Evolutionary conservation across 1,139 yeast species (phyloP).

Genomic region (Candida sanyaensis): DNA sequence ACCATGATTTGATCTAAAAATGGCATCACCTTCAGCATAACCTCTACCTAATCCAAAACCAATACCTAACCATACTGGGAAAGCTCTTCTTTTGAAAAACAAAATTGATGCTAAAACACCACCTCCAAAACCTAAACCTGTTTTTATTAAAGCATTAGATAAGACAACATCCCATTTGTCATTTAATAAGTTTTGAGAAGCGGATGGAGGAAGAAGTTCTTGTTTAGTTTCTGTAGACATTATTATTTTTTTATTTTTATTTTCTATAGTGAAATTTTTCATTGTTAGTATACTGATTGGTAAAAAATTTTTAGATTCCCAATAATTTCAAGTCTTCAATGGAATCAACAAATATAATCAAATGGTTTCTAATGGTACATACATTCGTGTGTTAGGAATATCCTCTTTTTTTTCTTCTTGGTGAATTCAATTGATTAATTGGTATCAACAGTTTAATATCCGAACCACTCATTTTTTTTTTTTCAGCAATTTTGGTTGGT

Average conservation of each 20-base stretch:
- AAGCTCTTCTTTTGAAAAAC: slow-evolving; percentile 88
- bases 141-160: slow-evolving; percentile 90
- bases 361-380: not conserved
- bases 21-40: slow-evolving; percentile 96
- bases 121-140: slow-evolving; percentile 97
- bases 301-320: not conserved
- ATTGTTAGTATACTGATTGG: slow-evolving; percentile 1
- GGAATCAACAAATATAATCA: too few relatives aligned
- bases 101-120: slow-evolving; percentile 95
- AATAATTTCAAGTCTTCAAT: not conserved
- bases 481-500: slow-evolving; percentile 5
- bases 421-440: not conserved
- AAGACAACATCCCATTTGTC: slow-evolving; percentile 97
- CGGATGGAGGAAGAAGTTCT: slow-evolving; percentile 32
- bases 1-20: slow-evolving; percentile 81
- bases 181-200: slow-evolving; percentile 72
- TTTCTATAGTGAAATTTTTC: not conserved
- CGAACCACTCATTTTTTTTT: slow-evolving; percentile 1
- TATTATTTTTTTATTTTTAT: not conserved
- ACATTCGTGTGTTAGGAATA: not conserved
- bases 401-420: too few relatives aligned
- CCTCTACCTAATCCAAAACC: slow-evolving; percentile 98
- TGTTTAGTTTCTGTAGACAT: slow-evolving; percentile 22
- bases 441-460: not conserved
- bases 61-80: slow-evolving; percentile 95